Conservation (phyloP, 768 basidiomycete genomes). For the Dioszegia crocea region DNA sequence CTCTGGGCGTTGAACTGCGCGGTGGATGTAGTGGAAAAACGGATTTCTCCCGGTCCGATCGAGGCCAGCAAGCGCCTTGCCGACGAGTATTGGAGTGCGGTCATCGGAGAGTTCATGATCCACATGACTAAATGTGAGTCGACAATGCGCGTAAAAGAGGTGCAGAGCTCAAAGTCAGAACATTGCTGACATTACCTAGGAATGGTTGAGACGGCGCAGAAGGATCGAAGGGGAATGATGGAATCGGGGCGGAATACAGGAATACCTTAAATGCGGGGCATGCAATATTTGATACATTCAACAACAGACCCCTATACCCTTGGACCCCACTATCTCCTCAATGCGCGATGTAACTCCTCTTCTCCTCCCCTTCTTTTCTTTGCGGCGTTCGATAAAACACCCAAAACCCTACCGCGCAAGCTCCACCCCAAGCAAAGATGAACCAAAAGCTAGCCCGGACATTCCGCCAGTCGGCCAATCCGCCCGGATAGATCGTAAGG, state of each 20-base stretch:
- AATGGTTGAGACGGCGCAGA: too few species aligned
- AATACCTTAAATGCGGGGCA: too few species aligned
- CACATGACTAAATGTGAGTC: background rate
- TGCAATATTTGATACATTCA: too few species aligned
- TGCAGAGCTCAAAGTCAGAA: too few species aligned
- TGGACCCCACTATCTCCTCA: too few species aligned
- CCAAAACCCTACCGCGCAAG: slow-evolving; percentile 19
- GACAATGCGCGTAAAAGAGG: background rate
- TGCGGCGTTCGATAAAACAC: slow-evolving; percentile 18
- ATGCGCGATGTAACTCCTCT: slow-evolving; percentile 6
- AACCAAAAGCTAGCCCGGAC: slow-evolving; percentile 25
- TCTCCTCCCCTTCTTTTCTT: background rate
- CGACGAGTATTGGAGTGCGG: background rate
- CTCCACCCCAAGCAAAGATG: slow-evolving; percentile 22
- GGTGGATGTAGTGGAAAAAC: background rate
- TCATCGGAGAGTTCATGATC: background rate
- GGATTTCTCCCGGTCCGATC: too few species aligned
- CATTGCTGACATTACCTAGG: too few species aligned
- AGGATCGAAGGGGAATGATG: too few species aligned
- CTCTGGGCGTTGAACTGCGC: background rate
- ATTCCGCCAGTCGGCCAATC: slow-evolving; percentile 18
- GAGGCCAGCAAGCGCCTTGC: background rate
- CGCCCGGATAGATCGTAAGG: slow-evolving; percentile 23
- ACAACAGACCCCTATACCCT: too few species aligned
- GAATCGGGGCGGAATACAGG: too few species aligned